These are phyloP conservation scores for Mortierella sp. DNA, from an alignment of 371 early-diverging fungal genomes.

Conservation along the genomic window DNA sequence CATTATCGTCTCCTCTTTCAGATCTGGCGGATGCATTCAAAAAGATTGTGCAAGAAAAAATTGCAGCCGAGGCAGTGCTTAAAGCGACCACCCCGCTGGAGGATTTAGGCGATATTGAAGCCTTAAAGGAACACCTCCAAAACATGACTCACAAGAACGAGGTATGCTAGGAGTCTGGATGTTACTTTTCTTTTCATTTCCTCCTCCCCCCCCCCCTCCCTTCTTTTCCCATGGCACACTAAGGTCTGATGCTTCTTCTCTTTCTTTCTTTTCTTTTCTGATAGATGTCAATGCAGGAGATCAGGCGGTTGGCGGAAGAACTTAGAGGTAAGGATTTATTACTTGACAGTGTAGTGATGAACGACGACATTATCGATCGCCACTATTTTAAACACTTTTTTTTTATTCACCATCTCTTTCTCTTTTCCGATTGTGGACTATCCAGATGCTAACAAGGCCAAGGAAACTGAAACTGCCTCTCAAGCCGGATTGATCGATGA, in stretches of 20 bases:
- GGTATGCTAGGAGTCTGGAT: conserved; percentile 10
- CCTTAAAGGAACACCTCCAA: conserved; percentile 42
- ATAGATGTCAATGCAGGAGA: conserved; percentile 51
- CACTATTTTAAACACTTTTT: neutral
- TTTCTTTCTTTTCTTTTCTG: no score
- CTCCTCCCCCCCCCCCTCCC: no score
- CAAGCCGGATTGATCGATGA: conserved; percentile 13
- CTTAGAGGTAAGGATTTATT: conserved; percentile 17
- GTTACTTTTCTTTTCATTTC: no score
- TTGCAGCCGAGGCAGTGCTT: conserved; percentile 40
- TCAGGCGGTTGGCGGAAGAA: conserved; percentile 27
- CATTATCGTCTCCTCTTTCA: conserved; percentile 1
- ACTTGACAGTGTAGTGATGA: neutral
- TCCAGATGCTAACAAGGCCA: conserved; percentile 9
- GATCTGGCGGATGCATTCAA: conserved; percentile 47
- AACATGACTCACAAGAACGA: conserved; percentile 46
- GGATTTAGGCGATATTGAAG: conserved; percentile 44
- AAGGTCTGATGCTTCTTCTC: no score
- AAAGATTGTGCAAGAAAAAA: conserved; percentile 45
- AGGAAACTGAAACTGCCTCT: conserved; percentile 12
- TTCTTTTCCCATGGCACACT: no score
- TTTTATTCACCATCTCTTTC: neutral
- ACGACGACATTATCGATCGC: neutral
- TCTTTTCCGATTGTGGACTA: neutral
- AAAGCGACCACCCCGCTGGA: conserved; percentile 45